phyloP scores from a whole-genome alignment of 2,329 filamentous ascomycete genomes.

The Neopestalotiopsis rosae region DNA sequence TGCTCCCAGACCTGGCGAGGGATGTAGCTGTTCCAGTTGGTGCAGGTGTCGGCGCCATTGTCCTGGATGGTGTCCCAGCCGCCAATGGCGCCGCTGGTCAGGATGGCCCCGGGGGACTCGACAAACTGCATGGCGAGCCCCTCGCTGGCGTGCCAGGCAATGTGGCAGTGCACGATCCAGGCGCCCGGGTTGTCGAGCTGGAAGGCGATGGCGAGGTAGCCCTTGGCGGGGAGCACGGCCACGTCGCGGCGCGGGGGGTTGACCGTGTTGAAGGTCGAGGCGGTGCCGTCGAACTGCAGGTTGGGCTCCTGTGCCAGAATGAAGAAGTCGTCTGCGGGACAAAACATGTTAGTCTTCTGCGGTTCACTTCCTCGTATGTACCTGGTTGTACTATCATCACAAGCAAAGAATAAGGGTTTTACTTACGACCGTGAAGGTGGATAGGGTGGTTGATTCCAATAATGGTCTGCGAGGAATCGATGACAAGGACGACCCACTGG shows the following conservation, averaged over 20 bases:
- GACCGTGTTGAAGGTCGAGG: constrained; percentile 32
- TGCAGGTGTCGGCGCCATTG: not conserved
- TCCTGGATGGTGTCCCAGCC: not conserved
- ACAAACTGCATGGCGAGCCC: constrained; percentile 57
- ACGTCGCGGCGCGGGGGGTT: constrained; percentile 54
- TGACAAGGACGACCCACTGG: constrained; percentile 35
- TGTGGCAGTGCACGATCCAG: constrained; percentile 43
- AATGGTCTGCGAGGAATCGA: constrained; percentile 18
- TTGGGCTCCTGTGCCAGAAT: constrained; percentile 36
- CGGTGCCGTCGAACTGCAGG: constrained; percentile 30
- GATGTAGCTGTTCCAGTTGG: constrained; percentile 6
- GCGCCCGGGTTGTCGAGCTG: constrained; percentile 53
- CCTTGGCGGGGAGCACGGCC: constrained; percentile 44
- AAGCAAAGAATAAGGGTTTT: too few relatives aligned
- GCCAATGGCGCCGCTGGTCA: constrained; percentile 5
- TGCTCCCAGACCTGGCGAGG: not conserved
- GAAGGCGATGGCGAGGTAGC: constrained; percentile 53
- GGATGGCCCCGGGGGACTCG: constrained; percentile 22
- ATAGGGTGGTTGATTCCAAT: constrained; percentile 37
- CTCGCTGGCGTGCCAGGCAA: constrained; percentile 50
- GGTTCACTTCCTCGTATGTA: not conserved
- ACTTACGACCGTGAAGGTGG: constrained; percentile 36
- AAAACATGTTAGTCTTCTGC: not conserved
- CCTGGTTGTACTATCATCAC: too few relatives aligned
- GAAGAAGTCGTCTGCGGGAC: constrained; percentile 40